Evolutionary conservation across 2,329 filamentous ascomycete genomes (phyloP).

Genomic region (Thelonectria olida): DNA sequence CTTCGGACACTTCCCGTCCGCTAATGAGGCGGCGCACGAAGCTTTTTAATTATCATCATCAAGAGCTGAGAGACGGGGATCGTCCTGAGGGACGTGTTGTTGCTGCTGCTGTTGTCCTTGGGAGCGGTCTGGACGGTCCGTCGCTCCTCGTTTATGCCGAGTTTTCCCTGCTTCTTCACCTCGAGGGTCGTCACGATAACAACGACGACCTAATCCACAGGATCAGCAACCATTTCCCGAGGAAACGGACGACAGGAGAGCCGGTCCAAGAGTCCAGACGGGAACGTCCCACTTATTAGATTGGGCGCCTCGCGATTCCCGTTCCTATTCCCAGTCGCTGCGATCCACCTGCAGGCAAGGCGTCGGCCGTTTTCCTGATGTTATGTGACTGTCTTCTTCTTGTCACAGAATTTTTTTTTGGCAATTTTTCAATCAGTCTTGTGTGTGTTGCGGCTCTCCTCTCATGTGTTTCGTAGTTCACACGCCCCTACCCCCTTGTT

Average conservation of each 20-base stretch:
- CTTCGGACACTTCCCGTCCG: conserved; percentile 25
- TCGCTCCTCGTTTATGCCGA: too few species aligned
- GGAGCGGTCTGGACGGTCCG: too few species aligned
- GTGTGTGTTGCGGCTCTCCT: not conserved
- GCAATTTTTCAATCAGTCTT: not conserved
- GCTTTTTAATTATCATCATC: not conserved
- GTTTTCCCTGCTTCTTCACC: too few species aligned
- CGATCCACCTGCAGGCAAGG: not conserved
- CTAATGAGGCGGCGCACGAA: too few species aligned
- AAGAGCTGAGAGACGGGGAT: too few species aligned
- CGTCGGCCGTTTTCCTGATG: conserved; percentile 3
- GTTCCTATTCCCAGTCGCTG: conserved; percentile 1
- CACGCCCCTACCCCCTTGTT: not conserved
- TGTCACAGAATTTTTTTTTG: not conserved
- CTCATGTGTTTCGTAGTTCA: not conserved
- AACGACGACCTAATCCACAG: too few species aligned
- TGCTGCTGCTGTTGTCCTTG: too few species aligned
- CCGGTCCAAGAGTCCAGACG: not conserved
- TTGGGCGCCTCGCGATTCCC: not conserved
- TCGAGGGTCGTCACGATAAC: too few species aligned
- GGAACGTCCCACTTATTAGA: conserved; percentile 2
- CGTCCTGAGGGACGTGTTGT: too few species aligned
- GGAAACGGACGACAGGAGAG: not conserved
- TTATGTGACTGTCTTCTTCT: not conserved
- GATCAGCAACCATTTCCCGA: not conserved